phyloP scores from a whole-genome alignment of 2,329 filamentous ascomycete genomes.

The Cordyceps cateniannulata region DNA sequence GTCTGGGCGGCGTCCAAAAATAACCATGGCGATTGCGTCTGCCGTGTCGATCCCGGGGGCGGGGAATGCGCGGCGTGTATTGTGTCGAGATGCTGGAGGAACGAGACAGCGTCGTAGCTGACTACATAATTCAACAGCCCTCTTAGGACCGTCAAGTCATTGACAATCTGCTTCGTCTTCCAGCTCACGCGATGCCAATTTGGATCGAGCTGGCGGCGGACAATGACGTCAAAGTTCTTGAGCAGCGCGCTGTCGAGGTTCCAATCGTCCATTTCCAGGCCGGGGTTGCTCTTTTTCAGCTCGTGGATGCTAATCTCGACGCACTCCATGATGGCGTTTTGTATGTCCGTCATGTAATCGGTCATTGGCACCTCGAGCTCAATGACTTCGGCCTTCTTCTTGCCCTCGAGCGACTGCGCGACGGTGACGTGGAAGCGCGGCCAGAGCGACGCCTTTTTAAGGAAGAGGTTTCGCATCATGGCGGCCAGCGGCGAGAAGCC shows the following conservation, averaged over 20 bases:
- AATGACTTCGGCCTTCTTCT: constrained; percentile 92
- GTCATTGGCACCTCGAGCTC: constrained; percentile 97
- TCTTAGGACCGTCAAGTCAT: constrained; percentile 76
- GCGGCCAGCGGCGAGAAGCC: constrained; percentile 83
- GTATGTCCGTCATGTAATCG: constrained; percentile 85
- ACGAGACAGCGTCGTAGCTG: constrained; percentile 82
- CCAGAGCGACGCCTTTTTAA: constrained; percentile 84
- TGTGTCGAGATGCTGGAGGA: constrained; percentile 89
- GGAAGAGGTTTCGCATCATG: constrained; percentile 83
- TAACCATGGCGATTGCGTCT: constrained; percentile 91
- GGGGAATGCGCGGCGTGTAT: constrained; percentile 88
- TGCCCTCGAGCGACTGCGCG: constrained; percentile 81
- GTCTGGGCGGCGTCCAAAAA: constrained; percentile 93
- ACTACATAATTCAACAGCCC: constrained; percentile 77
- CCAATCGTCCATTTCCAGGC: constrained; percentile 95
- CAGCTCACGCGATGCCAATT: constrained; percentile 97
- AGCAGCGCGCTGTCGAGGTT: constrained; percentile 88
- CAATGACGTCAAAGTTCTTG: constrained; percentile 83
- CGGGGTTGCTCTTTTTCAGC: constrained; percentile 82
- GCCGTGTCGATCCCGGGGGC: constrained; percentile 75
- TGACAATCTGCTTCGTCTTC: constrained; percentile 91
- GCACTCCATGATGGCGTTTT: constrained; percentile 91
- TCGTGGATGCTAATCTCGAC: constrained; percentile 93
- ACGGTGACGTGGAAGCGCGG: constrained; percentile 90
- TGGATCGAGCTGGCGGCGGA: constrained; percentile 84